Conservation (phyloP, 2,329 filamentous ascomycete genomes). For the Penicillium sp. region DNA sequence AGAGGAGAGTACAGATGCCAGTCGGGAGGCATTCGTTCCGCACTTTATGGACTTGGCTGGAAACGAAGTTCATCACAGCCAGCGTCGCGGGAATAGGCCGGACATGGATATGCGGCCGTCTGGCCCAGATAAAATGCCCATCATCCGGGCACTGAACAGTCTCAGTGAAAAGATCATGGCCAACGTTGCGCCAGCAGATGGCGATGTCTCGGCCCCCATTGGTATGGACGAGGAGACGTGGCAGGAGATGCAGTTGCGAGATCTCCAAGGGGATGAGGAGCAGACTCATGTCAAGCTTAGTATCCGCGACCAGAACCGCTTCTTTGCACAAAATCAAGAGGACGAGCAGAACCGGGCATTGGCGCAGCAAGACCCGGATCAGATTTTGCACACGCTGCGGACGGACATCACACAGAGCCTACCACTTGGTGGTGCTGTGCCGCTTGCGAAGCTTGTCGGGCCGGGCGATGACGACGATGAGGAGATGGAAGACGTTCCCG, state of each 20-base stretch:
- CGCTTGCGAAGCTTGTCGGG: conserved; percentile 64
- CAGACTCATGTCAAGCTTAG: conserved; percentile 81
- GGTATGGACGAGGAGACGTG: conserved; percentile 73
- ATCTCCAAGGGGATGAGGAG: conserved; percentile 73
- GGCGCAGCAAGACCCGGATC: conserved; percentile 67
- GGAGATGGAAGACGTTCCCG: conserved; percentile 47
- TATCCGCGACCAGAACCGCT: conserved; percentile 81
- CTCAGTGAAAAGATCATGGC: conserved; percentile 93
- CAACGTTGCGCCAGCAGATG: conserved; percentile 77
- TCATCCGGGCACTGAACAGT: conserved; percentile 84
- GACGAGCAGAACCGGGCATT: conserved; percentile 59
- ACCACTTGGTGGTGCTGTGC: conserved; percentile 61
- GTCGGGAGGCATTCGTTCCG: conserved; percentile 67
- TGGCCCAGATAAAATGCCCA: conserved; percentile 75
- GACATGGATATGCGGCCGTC: conserved; percentile 86
- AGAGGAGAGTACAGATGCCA: conserved; percentile 60
- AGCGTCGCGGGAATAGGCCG: conserved; percentile 80
- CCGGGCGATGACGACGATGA: conserved; percentile 61
- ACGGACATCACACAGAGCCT: conserved; percentile 57
- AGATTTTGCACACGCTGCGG: conserved; percentile 67
- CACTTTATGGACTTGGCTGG: conserved; percentile 90
- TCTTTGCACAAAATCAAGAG: conserved; percentile 64
- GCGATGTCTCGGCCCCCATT: conserved; percentile 64
- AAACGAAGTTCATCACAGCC: conserved; percentile 93
- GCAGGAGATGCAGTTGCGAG: conserved; percentile 73